Percentiles rank a stretch among this genome's conserved stretches.
Evolutionary conservation across 768 basidiomycete species (phyloP).

Genomic region (Psilocybe tampanensis): DNA sequence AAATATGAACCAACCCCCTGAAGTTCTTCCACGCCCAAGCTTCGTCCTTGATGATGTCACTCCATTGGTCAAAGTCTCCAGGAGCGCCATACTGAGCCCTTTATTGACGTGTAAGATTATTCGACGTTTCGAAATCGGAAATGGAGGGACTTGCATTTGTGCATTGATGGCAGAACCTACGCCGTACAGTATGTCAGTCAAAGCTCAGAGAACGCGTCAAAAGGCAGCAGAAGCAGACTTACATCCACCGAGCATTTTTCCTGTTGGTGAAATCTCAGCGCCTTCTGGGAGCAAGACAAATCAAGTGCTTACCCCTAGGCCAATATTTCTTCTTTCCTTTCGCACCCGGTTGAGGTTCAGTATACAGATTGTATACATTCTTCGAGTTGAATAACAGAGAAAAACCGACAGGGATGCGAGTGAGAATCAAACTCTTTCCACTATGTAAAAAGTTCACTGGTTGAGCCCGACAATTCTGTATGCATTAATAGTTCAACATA

Average conservation of each 20-base stretch:
- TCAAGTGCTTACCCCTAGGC: constrained; percentile 58
- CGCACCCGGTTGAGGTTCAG: constrained; percentile 56
- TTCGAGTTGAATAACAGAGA: constrained; percentile 43
- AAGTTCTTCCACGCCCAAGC: constrained; percentile 65
- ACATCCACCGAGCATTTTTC: constrained; percentile 76
- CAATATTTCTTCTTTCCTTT: constrained; percentile 52
- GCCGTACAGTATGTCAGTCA: no score
- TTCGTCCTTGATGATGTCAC: constrained; percentile 49
- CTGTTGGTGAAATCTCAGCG: constrained; percentile 33
- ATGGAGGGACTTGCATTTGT: constrained; percentile 34
- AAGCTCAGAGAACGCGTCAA: not conserved
- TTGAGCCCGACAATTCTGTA: no score
- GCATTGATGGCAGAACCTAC: constrained; percentile 72
- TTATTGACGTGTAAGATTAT: not conserved
- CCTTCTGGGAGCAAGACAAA: not conserved
- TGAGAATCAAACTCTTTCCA: constrained; percentile 40
- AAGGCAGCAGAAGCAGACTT: constrained; percentile 24
- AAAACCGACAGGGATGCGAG: constrained; percentile 48
- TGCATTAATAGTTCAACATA: constrained; percentile 20
- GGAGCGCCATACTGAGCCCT: constrained; percentile 70
- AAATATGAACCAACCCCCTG: constrained; percentile 36
- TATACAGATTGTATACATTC: constrained; percentile 56
- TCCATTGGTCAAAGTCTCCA: constrained; percentile 72
- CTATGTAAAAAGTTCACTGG: constrained; percentile 26
- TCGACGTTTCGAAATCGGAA: not conserved